Conservation (phyloP, 306 rosid species). For the Ceratonia siliqua region DNA sequence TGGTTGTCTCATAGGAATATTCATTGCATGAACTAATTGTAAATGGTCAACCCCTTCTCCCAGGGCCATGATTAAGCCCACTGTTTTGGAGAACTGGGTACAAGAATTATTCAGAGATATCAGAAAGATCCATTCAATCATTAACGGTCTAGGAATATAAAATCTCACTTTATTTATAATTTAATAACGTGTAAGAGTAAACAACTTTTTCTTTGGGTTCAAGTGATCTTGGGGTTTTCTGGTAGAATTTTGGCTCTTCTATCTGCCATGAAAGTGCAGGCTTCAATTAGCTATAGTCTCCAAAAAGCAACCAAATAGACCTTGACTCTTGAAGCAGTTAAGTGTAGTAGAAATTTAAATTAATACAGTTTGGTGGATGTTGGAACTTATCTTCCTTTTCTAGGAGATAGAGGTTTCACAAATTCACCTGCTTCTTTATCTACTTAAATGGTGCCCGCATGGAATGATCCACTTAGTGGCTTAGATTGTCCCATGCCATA, state of each 20-base stretch:
- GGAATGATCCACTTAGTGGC: background rate
- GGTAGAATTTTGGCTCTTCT: background rate
- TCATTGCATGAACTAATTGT: conserved; percentile 16
- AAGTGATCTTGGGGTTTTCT: conserved; percentile 3
- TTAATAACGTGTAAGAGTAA: background rate
- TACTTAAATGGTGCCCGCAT: background rate
- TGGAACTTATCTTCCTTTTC: background rate
- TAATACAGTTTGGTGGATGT: background rate
- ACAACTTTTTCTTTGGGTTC: conserved; percentile 7
- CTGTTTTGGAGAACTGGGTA: conserved; percentile 4
- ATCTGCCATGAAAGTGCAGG: conserved; percentile 12
- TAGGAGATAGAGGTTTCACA: background rate
- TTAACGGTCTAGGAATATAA: conserved; percentile 5
- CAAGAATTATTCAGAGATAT: conserved; percentile 16
- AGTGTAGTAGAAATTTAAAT: conserved; percentile 6
- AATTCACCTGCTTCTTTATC: background rate
- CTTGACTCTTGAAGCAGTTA: background rate
- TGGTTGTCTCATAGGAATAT: conserved; percentile 22
- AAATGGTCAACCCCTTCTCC: conserved; percentile 27
- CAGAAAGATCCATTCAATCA: conserved; percentile 8
- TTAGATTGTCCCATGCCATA: background rate
- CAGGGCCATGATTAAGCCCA: too few relatives aligned
- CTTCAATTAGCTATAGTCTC: conserved; percentile 13
- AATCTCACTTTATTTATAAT: conserved; percentile 14
- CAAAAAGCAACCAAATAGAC: conserved; percentile 1